Percentiles rank a stretch among this genome's conserved stretches.
These are phyloP conservation scores for Neostapfia colusana DNA, from an alignment of 176 grass and related monocot genomes.

Conservation along the genomic window DNA sequence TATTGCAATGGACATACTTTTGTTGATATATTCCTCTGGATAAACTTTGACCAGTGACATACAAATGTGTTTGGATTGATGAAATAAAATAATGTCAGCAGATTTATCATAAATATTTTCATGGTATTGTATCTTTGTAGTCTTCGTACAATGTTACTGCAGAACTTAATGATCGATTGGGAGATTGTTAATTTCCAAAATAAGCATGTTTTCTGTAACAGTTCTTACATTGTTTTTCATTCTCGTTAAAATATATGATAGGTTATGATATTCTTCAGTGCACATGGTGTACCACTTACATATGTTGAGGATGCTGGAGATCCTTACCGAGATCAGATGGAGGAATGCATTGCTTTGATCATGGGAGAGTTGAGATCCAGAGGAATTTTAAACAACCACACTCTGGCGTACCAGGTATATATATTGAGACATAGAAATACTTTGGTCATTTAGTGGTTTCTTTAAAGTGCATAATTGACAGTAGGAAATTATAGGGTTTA, in stretches of 20 bases:
- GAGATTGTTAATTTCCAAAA: background rate
- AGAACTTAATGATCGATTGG: background rate
- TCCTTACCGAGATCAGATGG: slow-evolving; percentile 98
- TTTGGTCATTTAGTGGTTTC: background rate
- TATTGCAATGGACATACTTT: background rate
- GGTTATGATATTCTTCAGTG: slow-evolving; percentile 99
- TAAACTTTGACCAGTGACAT: background rate
- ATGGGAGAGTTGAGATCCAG: slow-evolving; percentile 82
- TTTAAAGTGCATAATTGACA: background rate
- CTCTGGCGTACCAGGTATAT: slow-evolving; percentile 87
- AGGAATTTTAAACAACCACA: slow-evolving; percentile 77
- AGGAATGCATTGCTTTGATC: slow-evolving; percentile 93
- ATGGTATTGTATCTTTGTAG: background rate
- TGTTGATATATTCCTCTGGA: background rate
- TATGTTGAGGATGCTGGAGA: slow-evolving; percentile 90
- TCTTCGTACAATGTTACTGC: background rate
- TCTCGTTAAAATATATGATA: slow-evolving; percentile 35
- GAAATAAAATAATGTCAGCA: slow-evolving; percentile 1
- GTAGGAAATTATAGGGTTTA: background rate
- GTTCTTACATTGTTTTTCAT: slow-evolving; percentile 26
- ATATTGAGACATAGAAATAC: slow-evolving; percentile 4
- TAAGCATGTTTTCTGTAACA: background rate
- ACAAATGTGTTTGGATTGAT: background rate
- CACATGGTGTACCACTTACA: slow-evolving; percentile 94
- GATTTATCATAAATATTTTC: background rate